Percentiles rank a stretch among this genome's conserved stretches.
These are phyloP conservation scores for Fusarium torulosum DNA, from an alignment of 2,329 filamentous ascomycete species.

Conservation along the genomic window DNA sequence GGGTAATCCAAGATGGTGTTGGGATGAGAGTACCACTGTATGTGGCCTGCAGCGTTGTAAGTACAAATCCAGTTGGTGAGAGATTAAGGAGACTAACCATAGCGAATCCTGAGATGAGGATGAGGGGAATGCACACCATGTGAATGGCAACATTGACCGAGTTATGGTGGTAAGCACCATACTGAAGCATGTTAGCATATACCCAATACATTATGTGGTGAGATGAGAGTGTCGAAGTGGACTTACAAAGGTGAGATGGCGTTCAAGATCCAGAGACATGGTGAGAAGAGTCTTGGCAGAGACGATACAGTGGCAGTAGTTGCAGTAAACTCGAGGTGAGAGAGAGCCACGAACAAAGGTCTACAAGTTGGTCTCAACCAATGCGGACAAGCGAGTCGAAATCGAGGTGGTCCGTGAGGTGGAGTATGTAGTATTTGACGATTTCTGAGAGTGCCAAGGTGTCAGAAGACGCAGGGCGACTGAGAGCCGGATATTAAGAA, in stretches of 20 bases:
- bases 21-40: slow-evolving; percentile 73
- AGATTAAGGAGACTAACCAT: slow-evolving; percentile 67
- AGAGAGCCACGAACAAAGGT: too few species aligned
- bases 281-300: slow-evolving; percentile 35
- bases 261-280: slow-evolving; percentile 83
- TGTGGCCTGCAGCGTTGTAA: slow-evolving; percentile 61
- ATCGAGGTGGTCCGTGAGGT: background rate
- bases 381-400: too few species aligned
- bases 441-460: slow-evolving; percentile 11
- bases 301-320: slow-evolving; percentile 15
- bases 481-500: slow-evolving; percentile 8
- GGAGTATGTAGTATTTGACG: slow-evolving; percentile 20
- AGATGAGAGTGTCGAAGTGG: background rate
- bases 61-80: slow-evolving; percentile 9
- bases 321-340: slow-evolving; percentile 1
- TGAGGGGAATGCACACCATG: slow-evolving; percentile 81
- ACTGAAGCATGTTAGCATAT: slow-evolving; percentile 63
- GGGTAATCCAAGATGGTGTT: slow-evolving; percentile 74
- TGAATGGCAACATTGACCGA: slow-evolving; percentile 82
- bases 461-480: background rate
- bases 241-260: slow-evolving; percentile 84
- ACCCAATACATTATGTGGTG: background rate
- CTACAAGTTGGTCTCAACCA: too few species aligned
- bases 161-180: slow-evolving; percentile 87
- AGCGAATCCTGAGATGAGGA: slow-evolving; percentile 77